Evolutionary conservation across 768 basidiomycete genomes (phyloP), one percentile per base, ranked within the genome.

Genomic region (Leucocoprinus sp.): DNA sequence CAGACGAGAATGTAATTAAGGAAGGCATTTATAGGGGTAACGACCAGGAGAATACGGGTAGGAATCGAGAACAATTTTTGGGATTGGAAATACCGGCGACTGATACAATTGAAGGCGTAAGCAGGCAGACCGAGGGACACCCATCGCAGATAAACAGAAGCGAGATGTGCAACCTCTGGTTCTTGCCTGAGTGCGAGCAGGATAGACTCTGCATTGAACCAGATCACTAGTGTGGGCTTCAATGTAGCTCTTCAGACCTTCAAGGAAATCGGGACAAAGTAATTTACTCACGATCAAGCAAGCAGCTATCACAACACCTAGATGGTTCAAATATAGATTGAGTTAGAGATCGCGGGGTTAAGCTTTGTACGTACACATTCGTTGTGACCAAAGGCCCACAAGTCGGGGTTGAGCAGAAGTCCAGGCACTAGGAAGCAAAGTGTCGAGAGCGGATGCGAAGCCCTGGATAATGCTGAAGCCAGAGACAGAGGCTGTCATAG

Each of bases 391-490:
- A 6, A 95, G 70, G 5, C 93, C 93, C 8, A 97, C 89, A 8
- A 90, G 71, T 12, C 82, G 66, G 0, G 93, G 95, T 23, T 83
- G 80, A 1, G 80, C 58, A 2, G 91, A 92, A 0, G 96, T 93
- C 93, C 89, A 99, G 12, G 95, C 93, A 29, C 89, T 80, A 0
- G 96, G 95, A 7, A 97, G 78, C 55, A 99, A 75, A 0, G 93
- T 93, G 60, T 99, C 96, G 15, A 99, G 77, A 0, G 90, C 82
- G 39, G 84, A 87, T 6, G 78, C 68, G 44, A 95, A 78, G 15
- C 91, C 91, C 52, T 85, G 84, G 5, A 93, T 67, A 44, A 95
- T 82, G 51, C 82, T 85, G 54, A 84, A 84, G 1, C 78, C 84
- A 1, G 86, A 80, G 8, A 82, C 79, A 42, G 73, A 76, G 15